A percentile compares a stretch with the other conserved stretches of the same genome.
Conservation (phyloP, 2,329 filamentous ascomycete species). For the Phialemonium atrogriseum region DNA sequence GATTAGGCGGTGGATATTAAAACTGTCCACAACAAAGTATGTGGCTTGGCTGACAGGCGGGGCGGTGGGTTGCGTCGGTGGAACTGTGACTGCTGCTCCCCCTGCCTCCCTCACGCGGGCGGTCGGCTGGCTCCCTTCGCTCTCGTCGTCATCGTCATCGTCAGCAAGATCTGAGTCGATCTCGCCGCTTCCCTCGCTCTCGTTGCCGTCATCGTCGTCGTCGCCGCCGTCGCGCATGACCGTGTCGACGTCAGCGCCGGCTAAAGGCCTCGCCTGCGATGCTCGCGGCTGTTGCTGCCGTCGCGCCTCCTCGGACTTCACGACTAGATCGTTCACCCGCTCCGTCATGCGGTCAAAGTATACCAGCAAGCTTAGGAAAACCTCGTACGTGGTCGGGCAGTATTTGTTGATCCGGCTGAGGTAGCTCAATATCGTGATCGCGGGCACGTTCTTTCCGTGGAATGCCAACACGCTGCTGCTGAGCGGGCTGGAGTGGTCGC, state of each 20-base stretch:
- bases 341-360: constrained; percentile 99
- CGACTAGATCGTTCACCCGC: constrained; percentile 74
- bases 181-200: constrained; percentile 30
- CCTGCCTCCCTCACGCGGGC: constrained; percentile 13
- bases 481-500: constrained; percentile 45
- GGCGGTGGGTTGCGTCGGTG: constrained; percentile 6
- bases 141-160: constrained; percentile 24
- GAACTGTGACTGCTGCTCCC: constrained; percentile 11
- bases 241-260: constrained; percentile 18
- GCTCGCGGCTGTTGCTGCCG: constrained; percentile 16
- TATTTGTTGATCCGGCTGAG: constrained; percentile 96
- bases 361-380: constrained; percentile 88
- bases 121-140: background rate
- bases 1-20: constrained; percentile 94
- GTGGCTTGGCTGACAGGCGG: constrained; percentile 29
- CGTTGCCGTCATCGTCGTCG: constrained; percentile 21
- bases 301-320: constrained; percentile 53
- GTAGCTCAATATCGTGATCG: constrained; percentile 94
- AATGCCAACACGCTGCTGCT: constrained; percentile 76
- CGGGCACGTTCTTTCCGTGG: constrained; percentile 95
- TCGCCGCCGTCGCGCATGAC: constrained; percentile 26
- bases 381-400: constrained; percentile 96
- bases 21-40: constrained; percentile 93
- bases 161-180: constrained; percentile 44
- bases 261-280: constrained; percentile 1